Conservation (phyloP, 2,329 filamentous ascomycete genomes). For the Claviceps humidiphila region DNA sequence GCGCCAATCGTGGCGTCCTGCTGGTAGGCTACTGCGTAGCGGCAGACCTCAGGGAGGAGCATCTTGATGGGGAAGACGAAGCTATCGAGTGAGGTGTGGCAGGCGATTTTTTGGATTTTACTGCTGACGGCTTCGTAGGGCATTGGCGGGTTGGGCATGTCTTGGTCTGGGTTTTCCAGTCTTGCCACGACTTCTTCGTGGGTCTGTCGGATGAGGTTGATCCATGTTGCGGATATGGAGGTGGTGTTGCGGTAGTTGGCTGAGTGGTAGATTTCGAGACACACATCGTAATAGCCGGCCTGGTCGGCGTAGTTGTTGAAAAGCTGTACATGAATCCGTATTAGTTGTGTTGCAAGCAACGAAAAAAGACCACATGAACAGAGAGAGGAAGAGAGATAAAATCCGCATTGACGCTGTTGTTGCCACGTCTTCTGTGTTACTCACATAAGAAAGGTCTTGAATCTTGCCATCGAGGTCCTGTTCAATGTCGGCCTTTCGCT, state of each 20-base stretch:
- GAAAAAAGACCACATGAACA: neutral
- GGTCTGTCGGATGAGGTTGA: constrained; percentile 60
- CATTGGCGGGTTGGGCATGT: constrained; percentile 28
- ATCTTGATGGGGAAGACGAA: constrained; percentile 51
- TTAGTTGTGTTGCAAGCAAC: constrained; percentile 6
- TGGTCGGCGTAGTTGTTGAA: constrained; percentile 87
- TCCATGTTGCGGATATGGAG: constrained; percentile 76
- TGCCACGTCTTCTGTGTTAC: constrained; percentile 18
- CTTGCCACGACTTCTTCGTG: constrained; percentile 42
- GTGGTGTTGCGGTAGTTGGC: constrained; percentile 83
- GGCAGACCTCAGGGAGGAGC: constrained; percentile 49
- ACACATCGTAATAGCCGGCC: constrained; percentile 87
- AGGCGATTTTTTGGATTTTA: constrained; percentile 50
- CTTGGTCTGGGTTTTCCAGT: constrained; percentile 27
- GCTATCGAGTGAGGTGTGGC: constrained; percentile 51
- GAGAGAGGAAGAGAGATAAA: neutral
- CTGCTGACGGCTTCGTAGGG: constrained; percentile 60
- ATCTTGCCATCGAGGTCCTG: constrained; percentile 65
- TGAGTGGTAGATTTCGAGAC: constrained; percentile 79
- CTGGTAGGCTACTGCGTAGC: constrained; percentile 44
- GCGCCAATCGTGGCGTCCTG: constrained; percentile 46
- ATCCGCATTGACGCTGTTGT: neutral
- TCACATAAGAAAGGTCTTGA: constrained; percentile 60
- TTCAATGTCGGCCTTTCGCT: constrained; percentile 51
- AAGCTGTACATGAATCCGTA: constrained; percentile 38